These are phyloP conservation scores for Perkinsus olseni DNA, from an alignment of 169 alveolate genomes.

Conservation along the genomic window DNA sequence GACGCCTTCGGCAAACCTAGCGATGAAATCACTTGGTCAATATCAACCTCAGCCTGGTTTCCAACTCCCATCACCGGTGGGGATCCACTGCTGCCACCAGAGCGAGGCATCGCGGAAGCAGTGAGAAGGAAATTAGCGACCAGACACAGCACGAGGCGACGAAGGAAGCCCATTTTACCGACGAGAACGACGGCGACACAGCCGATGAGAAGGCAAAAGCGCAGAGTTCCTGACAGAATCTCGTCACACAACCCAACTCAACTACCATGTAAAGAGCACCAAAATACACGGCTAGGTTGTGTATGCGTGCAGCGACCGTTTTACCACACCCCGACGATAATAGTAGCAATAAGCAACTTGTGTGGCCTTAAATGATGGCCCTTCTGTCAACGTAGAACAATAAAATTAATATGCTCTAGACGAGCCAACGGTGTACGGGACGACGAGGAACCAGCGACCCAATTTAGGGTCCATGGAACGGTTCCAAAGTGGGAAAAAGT, in stretches of 20 bases:
- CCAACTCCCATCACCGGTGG: not conserved
- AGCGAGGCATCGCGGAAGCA: not conserved
- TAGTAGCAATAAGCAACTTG: not conserved
- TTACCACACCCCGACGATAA: not conserved
- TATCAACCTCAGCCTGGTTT: not conserved
- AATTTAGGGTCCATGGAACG: not conserved
- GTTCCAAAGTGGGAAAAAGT: not conserved
- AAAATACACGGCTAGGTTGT: not conserved
- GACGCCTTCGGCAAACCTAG: not conserved
- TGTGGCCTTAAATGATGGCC: too few relatives aligned
- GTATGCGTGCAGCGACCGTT: not conserved
- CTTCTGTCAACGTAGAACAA: not conserved
- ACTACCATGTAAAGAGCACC: not conserved
- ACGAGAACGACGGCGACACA: not conserved
- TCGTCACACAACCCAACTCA: not conserved
- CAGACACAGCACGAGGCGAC: not conserved
- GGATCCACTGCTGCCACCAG: not conserved
- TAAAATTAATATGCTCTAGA: not conserved
- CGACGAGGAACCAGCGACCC: not conserved
- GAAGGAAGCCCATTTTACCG: not conserved
- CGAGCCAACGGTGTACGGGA: not conserved
- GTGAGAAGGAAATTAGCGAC: not conserved
- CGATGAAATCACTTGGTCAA: not conserved
- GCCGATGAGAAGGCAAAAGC: not conserved
- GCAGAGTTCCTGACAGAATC: not conserved